Evolutionary conservation across 768 basidiomycete genomes (phyloP), one percentile per base, ranked within the genome.

Genomic region (Xerocomellus intermedius): DNA sequence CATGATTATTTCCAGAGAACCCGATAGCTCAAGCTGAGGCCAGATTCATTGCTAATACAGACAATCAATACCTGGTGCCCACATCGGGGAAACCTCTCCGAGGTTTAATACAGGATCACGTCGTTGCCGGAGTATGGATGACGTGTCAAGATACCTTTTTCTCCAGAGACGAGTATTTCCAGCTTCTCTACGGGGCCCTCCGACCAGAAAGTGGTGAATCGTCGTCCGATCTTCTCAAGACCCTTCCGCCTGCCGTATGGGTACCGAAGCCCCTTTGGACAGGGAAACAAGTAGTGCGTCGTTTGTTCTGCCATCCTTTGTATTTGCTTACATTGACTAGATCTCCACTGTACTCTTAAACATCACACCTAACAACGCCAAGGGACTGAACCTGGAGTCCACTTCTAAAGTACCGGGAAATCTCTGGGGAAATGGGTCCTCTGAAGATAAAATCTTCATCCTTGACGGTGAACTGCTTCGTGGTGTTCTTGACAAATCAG

Each of bases 41-140:
- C 5, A 85, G 84, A 78, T 80, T 89, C 68, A 93, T 99, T 61
- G 94, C 97, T 59, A 98, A 98, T 70, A 98, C 94, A 6, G 94
- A 98, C 69, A 95, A 96, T 60, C 97, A 99, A 71, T 99, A 99
- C 69, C 82, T 99, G n/a, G 94, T 96, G 9, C 95, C 97, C 17
- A 99, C 97, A 1, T 98, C 97, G 8, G 97, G 97, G 58, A 95
- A 95, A 66, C 97, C 97, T 26, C 80, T 99, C 32, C 91, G 97
- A 69, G 97, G 97, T 68, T 79, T 99, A 26, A 99, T 99, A 60
- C 97, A 99, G 70, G 97, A 99, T 74, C 97, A 98, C 63, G 93
- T 99, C 53, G 96, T 98, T 42, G 94, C 97, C 14, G 96, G 94
- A 54, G 89, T 98, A n/a, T 98, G 95, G 93, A 94, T 99, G 92